Percentiles rank a stretch among this genome's conserved stretches.
Evolutionary conservation across 768 basidiomycete species (phyloP).

Genomic region (Porpolomopsis calyptriformis): DNA sequence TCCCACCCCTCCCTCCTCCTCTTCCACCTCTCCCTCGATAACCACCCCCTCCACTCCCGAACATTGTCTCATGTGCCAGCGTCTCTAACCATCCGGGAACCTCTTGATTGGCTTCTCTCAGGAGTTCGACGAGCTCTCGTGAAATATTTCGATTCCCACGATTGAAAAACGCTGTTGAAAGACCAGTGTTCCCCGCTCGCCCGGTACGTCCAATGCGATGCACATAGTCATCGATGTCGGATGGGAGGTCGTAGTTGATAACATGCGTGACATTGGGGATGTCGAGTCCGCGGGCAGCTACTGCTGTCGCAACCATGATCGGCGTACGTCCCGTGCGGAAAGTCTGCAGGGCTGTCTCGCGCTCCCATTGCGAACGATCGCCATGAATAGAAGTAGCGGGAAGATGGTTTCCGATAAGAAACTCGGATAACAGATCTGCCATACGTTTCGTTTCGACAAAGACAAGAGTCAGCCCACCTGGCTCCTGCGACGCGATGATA

Average conservation of each 20-base stretch:
- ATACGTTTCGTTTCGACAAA: slow-evolving; percentile 99
- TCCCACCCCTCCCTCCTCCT: slow-evolving; percentile 45
- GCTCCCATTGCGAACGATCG: slow-evolving; percentile 94
- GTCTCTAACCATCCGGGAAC: slow-evolving; percentile 86
- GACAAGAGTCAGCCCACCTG: slow-evolving; percentile 63
- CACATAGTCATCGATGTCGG: slow-evolving; percentile 98
- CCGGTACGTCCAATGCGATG: slow-evolving; percentile 98
- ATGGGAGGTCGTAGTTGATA: slow-evolving; percentile 94
- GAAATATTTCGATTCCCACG: slow-evolving; percentile 88
- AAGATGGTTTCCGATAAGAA: slow-evolving; percentile 72
- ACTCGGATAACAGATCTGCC: slow-evolving; percentile 98
- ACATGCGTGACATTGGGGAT: slow-evolving; percentile 99
- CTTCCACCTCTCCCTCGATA: slow-evolving; percentile 43
- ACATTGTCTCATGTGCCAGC: slow-evolving; percentile 71
- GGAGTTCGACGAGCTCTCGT: slow-evolving; percentile 82
- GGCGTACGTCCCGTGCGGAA: slow-evolving; percentile 95
- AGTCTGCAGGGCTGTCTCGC: slow-evolving; percentile 88
- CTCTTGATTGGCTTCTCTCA: slow-evolving; percentile 94
- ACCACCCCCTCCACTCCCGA: slow-evolving; percentile 45
- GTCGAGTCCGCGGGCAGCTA: slow-evolving; percentile 97
- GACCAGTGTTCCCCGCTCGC: slow-evolving; percentile 96
- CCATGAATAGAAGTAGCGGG: slow-evolving; percentile 97
- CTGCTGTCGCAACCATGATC: slow-evolving; percentile 94
- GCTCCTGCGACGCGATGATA: slow-evolving; percentile 70
- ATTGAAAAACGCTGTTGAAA: slow-evolving; percentile 93